Base-by-base conservation (phyloP, 1,284 basidiomycete species). In the Clitocybe nebularis region DNA sequence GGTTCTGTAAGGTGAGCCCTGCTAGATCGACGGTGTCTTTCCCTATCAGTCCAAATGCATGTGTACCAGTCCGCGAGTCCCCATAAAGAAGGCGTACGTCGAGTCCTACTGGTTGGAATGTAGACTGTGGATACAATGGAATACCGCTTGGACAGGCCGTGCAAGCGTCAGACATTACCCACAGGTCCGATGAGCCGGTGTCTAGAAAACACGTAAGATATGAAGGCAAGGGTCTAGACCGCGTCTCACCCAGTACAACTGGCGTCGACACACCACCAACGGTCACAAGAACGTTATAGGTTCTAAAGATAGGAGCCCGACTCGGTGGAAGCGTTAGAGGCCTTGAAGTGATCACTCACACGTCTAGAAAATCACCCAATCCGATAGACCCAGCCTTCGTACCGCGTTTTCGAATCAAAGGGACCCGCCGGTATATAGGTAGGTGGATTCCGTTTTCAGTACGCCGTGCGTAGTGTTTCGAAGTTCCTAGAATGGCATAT, bases 1-100 rank as follows among this genome's bases (percentile, higher is more conserved):
- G 77, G 35, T 64, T 52, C 5, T 55, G 46, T 30, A 75, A 55
- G 3, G 58, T 54, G 5, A 77, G 37, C 7, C 73, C 73, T 11
- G 71, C 73, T 13, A 80, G 43, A 17, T 64, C 62, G 1, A 71
- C 69, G 0, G 49, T 59, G 30, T 77, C 75, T 10, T 59, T 66
- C 13, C 73, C 77, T 7, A 79, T 62, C n/a, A 64, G 50, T 0
- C 78, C 79, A 25, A 55, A 56, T 1, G 78, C 77, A 51, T 71
- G 71, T 14, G 75, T 77, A 0, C 74, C 73, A 0, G 72, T 78
- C 13, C 49, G 54, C 6, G 77, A 78, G 49, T 81, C 79, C 4
- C 79, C 79, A 41, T 81, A 81, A 2, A 54, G 51, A 34, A 81
- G 62, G 8, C 54, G 43, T 7, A 67, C 69, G 36, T 66, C 60